Evolutionary conservation across 2,329 filamentous ascomycete species (phyloP), one percentile per base, ranked within the genome.

Genomic region (Xylaria sp.): DNA sequence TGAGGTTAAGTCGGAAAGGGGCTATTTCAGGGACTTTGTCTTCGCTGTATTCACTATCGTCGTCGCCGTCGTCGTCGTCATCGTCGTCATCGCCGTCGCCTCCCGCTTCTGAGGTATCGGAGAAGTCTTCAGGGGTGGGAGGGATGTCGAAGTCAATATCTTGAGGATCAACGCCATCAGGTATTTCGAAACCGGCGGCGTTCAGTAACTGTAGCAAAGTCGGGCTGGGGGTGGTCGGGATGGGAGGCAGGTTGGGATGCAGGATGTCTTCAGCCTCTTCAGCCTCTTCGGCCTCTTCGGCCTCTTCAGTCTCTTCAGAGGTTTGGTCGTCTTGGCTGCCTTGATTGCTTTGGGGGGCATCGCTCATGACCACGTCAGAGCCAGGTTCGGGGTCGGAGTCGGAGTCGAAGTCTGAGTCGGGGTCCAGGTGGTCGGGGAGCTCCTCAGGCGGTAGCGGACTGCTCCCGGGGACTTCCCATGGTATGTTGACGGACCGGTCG

Each of bases 1-100:
- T 88, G 64, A 90, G 78, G 69, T 89, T 90, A 69, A 86, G 83
- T 17, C 88, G 82, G 71, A 79, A 85, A 17, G 69, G 65, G 48
- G 82, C 80, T 17, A 80, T 74, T 27, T 42, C 58, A 6, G 77
- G 77, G 19, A 62, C 58, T 11, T 19, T 12, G 17, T 58, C 42
- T 36, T n/a, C 45, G 34, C 3, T 24, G 32, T 9, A 9, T 7
- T 34, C 47, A 36, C 48, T 47, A 2, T 47, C 62, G 9, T 55
- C 56, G 9, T 53, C 27, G 2, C 30, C 56, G 19, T 48, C 51
- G 17, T 3, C 8, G 24, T 54, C 48, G 30, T 54, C 59, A 4
- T 27, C 24, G 24, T 27, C 24, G 24, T 27, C 24, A n/a, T n/a
- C 51, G 17, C 7, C 7, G 24, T 54, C 48, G 30, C 45, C 59